A percentile compares a stretch with the other conserved stretches of the same genome.
Evolutionary conservation across 345 rosid genomes (phyloP).

Genomic region (Citrus unshiu): DNA sequence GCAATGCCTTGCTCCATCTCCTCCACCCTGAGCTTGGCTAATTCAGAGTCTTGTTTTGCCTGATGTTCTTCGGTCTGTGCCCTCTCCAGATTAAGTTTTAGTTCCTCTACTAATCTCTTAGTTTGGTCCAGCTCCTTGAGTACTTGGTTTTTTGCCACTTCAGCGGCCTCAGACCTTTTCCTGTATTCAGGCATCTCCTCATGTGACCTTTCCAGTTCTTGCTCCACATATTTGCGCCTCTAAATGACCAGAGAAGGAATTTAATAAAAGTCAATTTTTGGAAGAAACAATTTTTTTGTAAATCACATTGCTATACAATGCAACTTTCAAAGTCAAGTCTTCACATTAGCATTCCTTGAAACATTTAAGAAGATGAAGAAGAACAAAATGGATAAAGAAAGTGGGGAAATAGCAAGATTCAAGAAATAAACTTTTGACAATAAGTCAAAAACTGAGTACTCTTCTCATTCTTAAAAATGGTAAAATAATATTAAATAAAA

Average conservation of each 20-base stretch:
- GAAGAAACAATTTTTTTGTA: background rate
- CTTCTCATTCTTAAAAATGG: background rate
- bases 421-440: background rate
- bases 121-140: slow-evolving; percentile 72
- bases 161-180: slow-evolving; percentile 57
- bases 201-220: slow-evolving; percentile 66
- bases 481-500: too few relatives aligned
- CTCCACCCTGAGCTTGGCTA: slow-evolving; percentile 81
- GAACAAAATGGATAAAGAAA: background rate
- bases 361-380: background rate
- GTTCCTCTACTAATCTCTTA: slow-evolving; percentile 79
- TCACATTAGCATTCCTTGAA: slow-evolving; percentile 2
- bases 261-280: background rate
- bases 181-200: slow-evolving; percentile 65
- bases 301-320: background rate
- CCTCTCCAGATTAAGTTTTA: slow-evolving; percentile 82
- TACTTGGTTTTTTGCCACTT: slow-evolving; percentile 50
- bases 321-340: background rate
- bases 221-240: slow-evolving; percentile 70
- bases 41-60: slow-evolving; percentile 91
- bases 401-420: background rate
- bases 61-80: slow-evolving; percentile 89
- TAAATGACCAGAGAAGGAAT: slow-evolving; percentile 24
- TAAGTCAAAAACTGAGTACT: background rate
- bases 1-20: slow-evolving; percentile 94